A percentile compares a stretch with the other conserved stretches of the same genome.
Evolutionary conservation across 2,329 filamentous ascomycete species (phyloP).

Genomic region (Rhynchosporium graminicola): DNA sequence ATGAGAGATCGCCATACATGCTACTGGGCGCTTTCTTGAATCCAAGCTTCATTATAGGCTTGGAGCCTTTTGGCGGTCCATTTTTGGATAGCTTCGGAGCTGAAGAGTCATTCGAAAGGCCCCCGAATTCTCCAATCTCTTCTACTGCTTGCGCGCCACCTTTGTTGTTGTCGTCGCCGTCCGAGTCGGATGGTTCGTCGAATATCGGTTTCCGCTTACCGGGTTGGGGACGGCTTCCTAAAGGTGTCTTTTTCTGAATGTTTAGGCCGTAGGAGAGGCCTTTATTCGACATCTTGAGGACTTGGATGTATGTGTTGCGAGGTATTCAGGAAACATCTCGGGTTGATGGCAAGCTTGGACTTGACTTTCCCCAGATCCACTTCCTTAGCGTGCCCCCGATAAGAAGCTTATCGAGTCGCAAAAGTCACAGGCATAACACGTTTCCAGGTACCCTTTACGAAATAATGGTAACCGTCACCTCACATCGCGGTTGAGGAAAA

Average conservation of each 20-base stretch:
- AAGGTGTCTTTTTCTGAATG: slow-evolving; percentile 55
- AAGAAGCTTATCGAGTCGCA: slow-evolving; percentile 14
- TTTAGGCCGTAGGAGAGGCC: slow-evolving; percentile 60
- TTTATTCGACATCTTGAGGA: slow-evolving; percentile 36
- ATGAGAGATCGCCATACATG: slow-evolving; percentile 67
- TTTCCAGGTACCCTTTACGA: neutral
- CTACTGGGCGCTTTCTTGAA: slow-evolving; percentile 46
- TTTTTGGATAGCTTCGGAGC: slow-evolving; percentile 39
- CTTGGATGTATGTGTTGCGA: neutral
- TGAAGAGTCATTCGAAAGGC: slow-evolving; percentile 46
- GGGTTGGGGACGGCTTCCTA: slow-evolving; percentile 48
- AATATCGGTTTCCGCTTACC: slow-evolving; percentile 58
- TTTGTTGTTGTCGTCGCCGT: slow-evolving; percentile 47
- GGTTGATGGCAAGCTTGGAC: neutral
- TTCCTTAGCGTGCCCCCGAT: slow-evolving; percentile 2
- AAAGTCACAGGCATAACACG: neutral
- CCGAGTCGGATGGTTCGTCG: slow-evolving; percentile 58
- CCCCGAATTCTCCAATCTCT: slow-evolving; percentile 62
- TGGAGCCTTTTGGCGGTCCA: slow-evolving; percentile 33
- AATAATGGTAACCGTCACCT: neutral
- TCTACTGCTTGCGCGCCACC: slow-evolving; percentile 46
- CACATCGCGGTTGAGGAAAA: slow-evolving; percentile 1
- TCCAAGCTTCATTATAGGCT: slow-evolving; percentile 35
- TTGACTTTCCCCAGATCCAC: slow-evolving; percentile 2
- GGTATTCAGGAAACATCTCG: neutral